These are phyloP conservation scores for Colletotrichum orbiculare DNA, from an alignment of 2,329 filamentous ascomycete species.

Conservation along the genomic window DNA sequence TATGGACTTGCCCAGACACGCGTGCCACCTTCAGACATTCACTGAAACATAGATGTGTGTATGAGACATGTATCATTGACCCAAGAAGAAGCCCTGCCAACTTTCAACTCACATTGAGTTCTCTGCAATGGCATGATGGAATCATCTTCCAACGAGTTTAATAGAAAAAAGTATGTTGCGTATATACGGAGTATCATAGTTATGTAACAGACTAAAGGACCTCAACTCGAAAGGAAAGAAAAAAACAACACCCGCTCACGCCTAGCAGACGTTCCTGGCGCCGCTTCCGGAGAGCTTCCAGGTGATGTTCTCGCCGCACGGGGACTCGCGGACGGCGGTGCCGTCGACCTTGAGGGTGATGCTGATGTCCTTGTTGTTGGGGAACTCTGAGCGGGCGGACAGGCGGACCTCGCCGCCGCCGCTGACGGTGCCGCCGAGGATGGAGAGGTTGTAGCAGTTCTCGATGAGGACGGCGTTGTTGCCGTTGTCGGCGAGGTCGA, in stretches of 20 bases:
- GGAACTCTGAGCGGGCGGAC: constrained; percentile 63
- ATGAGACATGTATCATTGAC: no score
- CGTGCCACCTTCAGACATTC: no score
- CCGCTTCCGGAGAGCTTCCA: constrained; percentile 62
- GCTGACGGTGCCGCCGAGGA: constrained; percentile 61
- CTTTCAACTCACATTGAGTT: no score
- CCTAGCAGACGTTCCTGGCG: constrained; percentile 52
- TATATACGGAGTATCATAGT: no score
- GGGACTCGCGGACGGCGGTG: constrained; percentile 63
- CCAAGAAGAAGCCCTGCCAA: no score
- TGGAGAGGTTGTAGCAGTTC: constrained; percentile 68
- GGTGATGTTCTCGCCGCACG: constrained; percentile 64
- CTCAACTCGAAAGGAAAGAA: background rate
- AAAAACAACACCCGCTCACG: background rate
- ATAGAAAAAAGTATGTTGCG: no score
- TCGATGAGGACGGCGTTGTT: constrained; percentile 69
- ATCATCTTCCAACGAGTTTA: no score
- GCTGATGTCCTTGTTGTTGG: constrained; percentile 62
- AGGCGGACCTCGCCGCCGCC: constrained; percentile 67
- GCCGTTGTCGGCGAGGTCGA: constrained; percentile 64
- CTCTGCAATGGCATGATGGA: no score
- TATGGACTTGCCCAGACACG: no score
- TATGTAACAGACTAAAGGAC: no score
- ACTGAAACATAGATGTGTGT: no score
- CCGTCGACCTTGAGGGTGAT: constrained; percentile 60